Conservation (phyloP, 805 yeast species). For the Wickerhamomyces bovis region DNA sequence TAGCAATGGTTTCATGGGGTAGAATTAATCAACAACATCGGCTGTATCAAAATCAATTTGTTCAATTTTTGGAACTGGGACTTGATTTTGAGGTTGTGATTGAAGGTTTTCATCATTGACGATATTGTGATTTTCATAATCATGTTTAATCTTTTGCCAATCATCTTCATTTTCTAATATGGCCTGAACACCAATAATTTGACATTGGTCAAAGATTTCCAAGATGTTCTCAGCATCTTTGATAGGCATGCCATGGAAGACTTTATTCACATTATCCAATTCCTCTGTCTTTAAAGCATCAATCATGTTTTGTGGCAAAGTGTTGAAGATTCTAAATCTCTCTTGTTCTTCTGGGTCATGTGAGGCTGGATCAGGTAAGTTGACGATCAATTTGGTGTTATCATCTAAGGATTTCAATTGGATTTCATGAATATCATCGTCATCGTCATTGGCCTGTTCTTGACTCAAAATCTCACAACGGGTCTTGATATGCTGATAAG, state of each 20-base stretch:
- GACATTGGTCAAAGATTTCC: slow-evolving; percentile 70
- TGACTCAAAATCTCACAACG: slow-evolving; percentile 65
- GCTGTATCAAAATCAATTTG: slow-evolving; percentile 21
- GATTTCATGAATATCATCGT: slow-evolving; percentile 59
- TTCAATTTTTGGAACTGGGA: slow-evolving; percentile 5
- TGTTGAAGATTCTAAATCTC: slow-evolving; percentile 49
- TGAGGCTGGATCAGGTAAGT: slow-evolving; percentile 53
- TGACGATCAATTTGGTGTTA: slow-evolving; percentile 63
- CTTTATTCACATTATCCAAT: slow-evolving; percentile 76
- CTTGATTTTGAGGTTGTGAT: slow-evolving; percentile 8
- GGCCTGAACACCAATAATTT: slow-evolving; percentile 78
- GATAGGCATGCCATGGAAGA: slow-evolving; percentile 65
- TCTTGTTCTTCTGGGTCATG: slow-evolving; percentile 36
- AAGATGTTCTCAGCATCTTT: slow-evolving; percentile 77
- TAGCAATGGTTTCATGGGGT: not conserved
- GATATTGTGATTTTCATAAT: slow-evolving; percentile 27
- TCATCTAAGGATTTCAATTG: slow-evolving; percentile 89
- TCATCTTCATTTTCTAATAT: slow-evolving; percentile 67
- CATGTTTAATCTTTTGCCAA: slow-evolving; percentile 48
- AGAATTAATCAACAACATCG: slow-evolving; percentile 34
- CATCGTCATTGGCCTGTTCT: slow-evolving; percentile 38
- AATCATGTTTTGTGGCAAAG: slow-evolving; percentile 58
- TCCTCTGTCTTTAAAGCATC: slow-evolving; percentile 66
- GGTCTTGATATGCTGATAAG: slow-evolving; percentile 64
- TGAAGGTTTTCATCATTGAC: not conserved